These are phyloP conservation scores for Nosema muscidifuracis DNA, from an alignment of 371 early-diverging fungal genomes.

Conservation along the genomic window DNA sequence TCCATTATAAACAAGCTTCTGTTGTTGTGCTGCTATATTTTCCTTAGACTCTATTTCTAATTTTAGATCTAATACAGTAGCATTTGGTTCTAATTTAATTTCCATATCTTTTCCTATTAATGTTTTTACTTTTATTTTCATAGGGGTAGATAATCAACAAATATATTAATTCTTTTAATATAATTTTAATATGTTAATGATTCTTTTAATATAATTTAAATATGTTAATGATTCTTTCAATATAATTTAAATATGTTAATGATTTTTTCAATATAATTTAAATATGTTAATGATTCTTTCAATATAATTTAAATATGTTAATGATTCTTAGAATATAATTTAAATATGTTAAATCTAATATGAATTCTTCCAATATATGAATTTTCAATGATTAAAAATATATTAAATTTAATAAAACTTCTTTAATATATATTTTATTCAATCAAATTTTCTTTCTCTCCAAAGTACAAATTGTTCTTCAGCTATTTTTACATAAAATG, in stretches of 20 bases:
- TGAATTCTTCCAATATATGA: too few species aligned
- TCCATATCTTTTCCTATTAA: conserved; percentile 52
- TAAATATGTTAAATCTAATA: too few species aligned
- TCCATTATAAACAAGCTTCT: conserved; percentile 55
- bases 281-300: too few species aligned
- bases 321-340: too few species aligned
- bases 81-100: conserved; percentile 40
- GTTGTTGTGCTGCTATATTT: conserved; percentile 52
- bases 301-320: too few species aligned
- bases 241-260: neutral
- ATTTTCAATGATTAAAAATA: too few species aligned
- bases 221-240: too few species aligned
- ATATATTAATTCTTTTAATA: neutral
- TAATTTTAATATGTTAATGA: too few species aligned
- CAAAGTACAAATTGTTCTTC: conserved; percentile 39
- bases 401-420: neutral
- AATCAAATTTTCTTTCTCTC: conserved; percentile 1
- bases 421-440: neutral
- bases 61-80: conserved; percentile 50
- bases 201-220: too few species aligned
- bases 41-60: conserved; percentile 45
- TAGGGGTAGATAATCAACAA: conserved; percentile 20
- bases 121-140: conserved; percentile 55
- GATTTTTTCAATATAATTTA: neutral
- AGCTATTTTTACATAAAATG: conserved; percentile 29